Evolutionary conservation across 192 early-diverging fungal species (phyloP), one percentile per base, ranked within the genome.

Genomic region (Umbelopsis sp.): DNA sequence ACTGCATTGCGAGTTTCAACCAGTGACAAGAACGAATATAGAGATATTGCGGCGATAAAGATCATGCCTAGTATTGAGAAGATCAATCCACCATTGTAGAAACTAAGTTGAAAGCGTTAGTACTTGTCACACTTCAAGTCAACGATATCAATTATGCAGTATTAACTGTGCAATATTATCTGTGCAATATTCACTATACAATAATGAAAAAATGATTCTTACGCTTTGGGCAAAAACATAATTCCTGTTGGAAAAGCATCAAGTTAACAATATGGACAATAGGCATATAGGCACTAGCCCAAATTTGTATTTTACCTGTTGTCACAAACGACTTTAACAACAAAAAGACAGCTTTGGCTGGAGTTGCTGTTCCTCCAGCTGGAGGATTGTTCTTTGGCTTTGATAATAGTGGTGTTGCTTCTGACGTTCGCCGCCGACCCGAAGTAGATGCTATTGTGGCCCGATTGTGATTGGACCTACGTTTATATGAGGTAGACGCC

Each of bases 251-350:
- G 46, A 52, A 18, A 55, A n/a, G n/a, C 27, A 64, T 21, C 3
- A 18, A 49, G 3, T 51, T 4, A 51, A 23, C 35, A 37, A 37
- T 37, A 37, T 7, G 7, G 2, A 37, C 35, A 37, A 37, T 7
- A 37, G 35, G 35, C 7, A 2, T 2, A 4, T 37, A 37, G 7
- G 35, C 35, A 37, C 7, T 37, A 37, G 49, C n/a, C 66, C 35
- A 37, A 4, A 7, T 37, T 37, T 37, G 50, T 4, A 4, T n/a
- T 13, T 45, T 69, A 75, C 76, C 76, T 8, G 76, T 78, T 1
- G 76, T 78, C 18, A 78, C 89, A 88, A 93, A 93, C 4, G 92
- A 86, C 78, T 93, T 93, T 37, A 93, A 82, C 49, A 93, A 81
- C 70, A 93, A 71, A 74, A 92, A 91, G 35, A 91, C 88, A 18